A percentile compares a stretch with the other conserved stretches of the same genome.
Evolutionary conservation across 192 early-diverging fungal genomes (phyloP).

Genomic region (Backusella psychrophila): DNA sequence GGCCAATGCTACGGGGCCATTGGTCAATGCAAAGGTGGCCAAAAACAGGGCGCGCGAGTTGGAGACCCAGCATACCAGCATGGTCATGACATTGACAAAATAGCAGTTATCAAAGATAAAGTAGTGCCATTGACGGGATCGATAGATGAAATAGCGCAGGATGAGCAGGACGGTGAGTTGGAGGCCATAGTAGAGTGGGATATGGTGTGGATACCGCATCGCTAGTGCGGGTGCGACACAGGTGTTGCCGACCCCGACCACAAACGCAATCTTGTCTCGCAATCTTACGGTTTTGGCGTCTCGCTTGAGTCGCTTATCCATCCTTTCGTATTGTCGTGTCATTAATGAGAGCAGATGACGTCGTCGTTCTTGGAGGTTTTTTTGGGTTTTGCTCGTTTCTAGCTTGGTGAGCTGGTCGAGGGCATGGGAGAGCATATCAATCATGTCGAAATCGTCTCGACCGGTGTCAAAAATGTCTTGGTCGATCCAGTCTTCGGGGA

Average conservation of each 20-base stretch:
- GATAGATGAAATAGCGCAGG: conserved; percentile 53
- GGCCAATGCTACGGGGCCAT: conserved; percentile 62
- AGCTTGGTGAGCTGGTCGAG: conserved; percentile 32
- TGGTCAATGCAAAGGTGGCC: conserved; percentile 43
- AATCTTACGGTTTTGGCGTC: conserved; percentile 43
- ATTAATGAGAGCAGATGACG: conserved; percentile 1
- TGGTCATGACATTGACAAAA: conserved; percentile 55
- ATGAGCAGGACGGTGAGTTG: conserved; percentile 40
- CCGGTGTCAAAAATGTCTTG: too few relatives aligned
- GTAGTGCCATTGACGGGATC: conserved; percentile 52
- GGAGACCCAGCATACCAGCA: conserved; percentile 53
- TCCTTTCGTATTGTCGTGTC: conserved; percentile 11
- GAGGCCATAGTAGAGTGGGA: conserved; percentile 52
- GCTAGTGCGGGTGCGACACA: conserved; percentile 57
- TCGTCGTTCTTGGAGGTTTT: conserved; percentile 23
- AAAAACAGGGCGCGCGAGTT: conserved; percentile 34
- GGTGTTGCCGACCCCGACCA: conserved; percentile 59
- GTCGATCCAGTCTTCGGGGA: too few relatives aligned
- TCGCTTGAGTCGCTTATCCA: conserved; percentile 25
- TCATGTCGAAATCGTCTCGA: not conserved
- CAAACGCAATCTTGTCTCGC: conserved; percentile 65
- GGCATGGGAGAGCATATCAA: conserved; percentile 7
- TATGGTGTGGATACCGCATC: conserved; percentile 44
- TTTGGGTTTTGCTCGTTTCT: conserved; percentile 29
- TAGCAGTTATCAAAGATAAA: conserved; percentile 62